Conservation (phyloP, 2,329 filamentous ascomycete species). For the Colletotrichum chlorophyti region DNA sequence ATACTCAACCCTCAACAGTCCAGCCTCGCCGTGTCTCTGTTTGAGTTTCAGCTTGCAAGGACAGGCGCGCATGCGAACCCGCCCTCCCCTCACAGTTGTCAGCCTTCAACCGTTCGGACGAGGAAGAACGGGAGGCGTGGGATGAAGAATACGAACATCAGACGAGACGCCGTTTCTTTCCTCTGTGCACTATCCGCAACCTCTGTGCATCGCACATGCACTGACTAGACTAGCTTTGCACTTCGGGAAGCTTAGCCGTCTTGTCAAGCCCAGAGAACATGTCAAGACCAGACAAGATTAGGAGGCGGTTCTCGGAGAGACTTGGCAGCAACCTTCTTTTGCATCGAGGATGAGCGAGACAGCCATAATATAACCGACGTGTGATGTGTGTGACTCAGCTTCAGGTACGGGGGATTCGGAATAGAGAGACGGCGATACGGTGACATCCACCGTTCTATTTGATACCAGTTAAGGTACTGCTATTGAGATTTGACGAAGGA, state of each 20-base stretch:
- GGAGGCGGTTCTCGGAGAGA: not conserved
- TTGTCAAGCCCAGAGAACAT: not conserved
- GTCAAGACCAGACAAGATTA: not conserved
- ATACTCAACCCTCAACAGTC: too few relatives aligned
- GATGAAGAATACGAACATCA: constrained; percentile 28
- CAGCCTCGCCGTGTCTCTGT: constrained; percentile 6
- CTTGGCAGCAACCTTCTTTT: not conserved
- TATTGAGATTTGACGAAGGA: not conserved
- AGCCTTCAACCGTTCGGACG: constrained; percentile 20
- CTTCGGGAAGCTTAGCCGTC: not conserved
- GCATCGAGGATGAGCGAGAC: too few relatives aligned
- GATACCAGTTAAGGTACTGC: not conserved
- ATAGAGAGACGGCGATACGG: too few relatives aligned
- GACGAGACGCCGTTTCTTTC: constrained; percentile 15
- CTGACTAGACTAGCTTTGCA: not conserved
- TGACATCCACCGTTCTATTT: too few relatives aligned
- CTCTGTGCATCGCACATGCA: constrained; percentile 1
- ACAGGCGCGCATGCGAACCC: not conserved
- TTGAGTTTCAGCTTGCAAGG: constrained; percentile 25
- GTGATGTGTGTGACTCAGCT: not conserved
- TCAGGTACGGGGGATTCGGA: not conserved
- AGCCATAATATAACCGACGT: not conserved
- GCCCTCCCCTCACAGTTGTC: not conserved
- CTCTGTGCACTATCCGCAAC: constrained; percentile 5
- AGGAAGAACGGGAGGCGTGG: too few relatives aligned